Evolutionary conservation across 495 filamentous ascomycete genomes (phyloP), one percentile per base, ranked within the genome.

Genomic region (Articulospora tetracladia): DNA sequence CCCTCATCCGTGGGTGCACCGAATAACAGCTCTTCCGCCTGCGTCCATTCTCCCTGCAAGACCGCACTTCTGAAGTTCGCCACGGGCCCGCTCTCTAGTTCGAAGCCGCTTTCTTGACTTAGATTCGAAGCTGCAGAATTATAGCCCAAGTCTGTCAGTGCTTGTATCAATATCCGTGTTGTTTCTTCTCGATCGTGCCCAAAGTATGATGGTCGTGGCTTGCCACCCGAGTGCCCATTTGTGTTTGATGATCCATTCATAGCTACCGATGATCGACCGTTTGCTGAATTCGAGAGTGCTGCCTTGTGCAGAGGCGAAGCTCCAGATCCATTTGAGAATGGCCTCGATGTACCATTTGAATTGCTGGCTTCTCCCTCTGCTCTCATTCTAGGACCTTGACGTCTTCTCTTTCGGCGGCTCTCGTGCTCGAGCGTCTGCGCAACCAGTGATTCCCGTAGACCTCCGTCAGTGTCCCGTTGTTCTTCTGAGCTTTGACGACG

Each of bases 121-220:
- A 99, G 77, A 59, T 76, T 80, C 20, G 82, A 77, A 30, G 95
- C 94, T 24, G 93, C 87, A 6, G 73, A 77, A 57, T 84, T 76
- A 71, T 98, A 97, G 1, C 93, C 94, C 71, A 98, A 73, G 70
- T 98, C 94, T 23, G 82, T 78, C 51, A 99, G 74, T 32, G 91
- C 89, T 72, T 99, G 94, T 65, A 98, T 95, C 62, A 97, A 72
- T 54, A 99, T 89, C 53, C 94, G 80, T 7, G 94, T 94, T 12
- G 98, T 87, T 74, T 99, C 93, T 76, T 95, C 93, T 68, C 92
- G 86, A 70, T 93, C 86, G 69, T 99, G 93, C 22, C 91, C 92
- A 63, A 83, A 88, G 61, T 81, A 83, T 0, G 62, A 69, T 12
- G 65, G 60, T 8, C 66, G 57, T 23, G 25, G 47, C 22, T 55